A percentile compares a stretch with the other conserved stretches of the same genome.
Evolutionary conservation across 2,329 filamentous ascomycete genomes (phyloP).

Genomic region (Fusarium drepaniforme): DNA sequence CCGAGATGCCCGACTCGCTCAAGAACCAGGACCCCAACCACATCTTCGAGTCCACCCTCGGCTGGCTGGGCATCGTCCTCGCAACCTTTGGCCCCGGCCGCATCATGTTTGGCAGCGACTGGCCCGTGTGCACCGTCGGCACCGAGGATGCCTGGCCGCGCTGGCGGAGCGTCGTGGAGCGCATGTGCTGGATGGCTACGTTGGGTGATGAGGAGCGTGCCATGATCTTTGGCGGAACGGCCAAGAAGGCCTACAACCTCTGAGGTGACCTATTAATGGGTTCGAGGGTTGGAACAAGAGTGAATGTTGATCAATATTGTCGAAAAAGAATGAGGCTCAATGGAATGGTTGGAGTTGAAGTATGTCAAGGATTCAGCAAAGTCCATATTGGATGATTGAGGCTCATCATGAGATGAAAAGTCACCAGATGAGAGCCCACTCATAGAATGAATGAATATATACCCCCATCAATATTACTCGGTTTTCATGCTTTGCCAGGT

Average conservation of each 20-base stretch:
- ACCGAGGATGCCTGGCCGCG: constrained; percentile 75
- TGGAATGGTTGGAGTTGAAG: neutral
- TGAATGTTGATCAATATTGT: neutral
- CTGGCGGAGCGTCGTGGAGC: constrained; percentile 80
- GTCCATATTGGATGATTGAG: neutral
- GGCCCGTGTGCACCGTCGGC: constrained; percentile 86
- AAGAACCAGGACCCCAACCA: constrained; percentile 62
- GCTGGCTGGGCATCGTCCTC: constrained; percentile 80
- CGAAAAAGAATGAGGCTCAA: neutral
- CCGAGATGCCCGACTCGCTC: constrained; percentile 76
- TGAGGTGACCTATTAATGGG: constrained; percentile 24
- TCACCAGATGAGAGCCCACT: constrained; percentile 3
- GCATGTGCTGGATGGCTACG: constrained; percentile 72
- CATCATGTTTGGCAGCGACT: constrained; percentile 93
- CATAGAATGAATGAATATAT: constrained; percentile 24
- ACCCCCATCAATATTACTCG: constrained; percentile 1
- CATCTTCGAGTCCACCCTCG: constrained; percentile 73
- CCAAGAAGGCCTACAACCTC: constrained; percentile 76
- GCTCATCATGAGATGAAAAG: constrained; percentile 6
- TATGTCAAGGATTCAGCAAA: neutral
- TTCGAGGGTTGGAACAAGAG: neutral
- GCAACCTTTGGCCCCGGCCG: constrained; percentile 77
- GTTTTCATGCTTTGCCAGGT: neutral
- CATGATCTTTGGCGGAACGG: constrained; percentile 80
- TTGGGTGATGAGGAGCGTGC: constrained; percentile 71